Conservation (phyloP, 2,329 filamentous ascomycete species). For the Trichoderma breve region DNA sequence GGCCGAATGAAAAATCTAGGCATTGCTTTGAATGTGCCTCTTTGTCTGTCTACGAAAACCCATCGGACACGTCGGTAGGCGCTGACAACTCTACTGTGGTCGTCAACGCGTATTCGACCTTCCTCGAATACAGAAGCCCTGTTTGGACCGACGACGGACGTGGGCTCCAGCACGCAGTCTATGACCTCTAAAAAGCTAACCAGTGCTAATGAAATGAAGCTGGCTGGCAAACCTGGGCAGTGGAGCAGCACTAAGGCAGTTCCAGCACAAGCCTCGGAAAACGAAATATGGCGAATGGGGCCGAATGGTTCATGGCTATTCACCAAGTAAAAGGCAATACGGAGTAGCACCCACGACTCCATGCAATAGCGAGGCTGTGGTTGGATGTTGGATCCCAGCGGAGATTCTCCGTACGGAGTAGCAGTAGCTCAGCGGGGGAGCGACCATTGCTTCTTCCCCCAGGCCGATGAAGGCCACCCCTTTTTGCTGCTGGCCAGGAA, state of each 20-base stretch:
- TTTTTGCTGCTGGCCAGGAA: neutral
- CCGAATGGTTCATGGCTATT: neutral
- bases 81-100: neutral
- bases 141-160: neutral
- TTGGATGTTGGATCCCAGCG: neutral
- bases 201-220: conserved; percentile 10
- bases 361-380: neutral
- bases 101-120: neutral
- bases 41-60: neutral
- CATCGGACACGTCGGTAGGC: neutral
- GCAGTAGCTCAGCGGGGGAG: conserved; percentile 12
- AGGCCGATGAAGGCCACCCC: neutral
- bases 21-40: neutral
- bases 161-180: neutral
- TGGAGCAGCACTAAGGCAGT: conserved; percentile 5
- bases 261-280: conserved; percentile 10
- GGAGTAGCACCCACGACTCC: neutral
- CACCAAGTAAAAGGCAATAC: neutral
- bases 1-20: conserved; percentile 10
- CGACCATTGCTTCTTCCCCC: neutral
- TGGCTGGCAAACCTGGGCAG: neutral
- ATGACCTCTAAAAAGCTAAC: neutral
- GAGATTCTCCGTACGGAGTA: conserved; percentile 14
- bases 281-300: neutral
- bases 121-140: neutral